Evolutionary conservation across 2,329 filamentous ascomycete genomes (phyloP).

Genomic region (Nectriaceae sp.): DNA sequence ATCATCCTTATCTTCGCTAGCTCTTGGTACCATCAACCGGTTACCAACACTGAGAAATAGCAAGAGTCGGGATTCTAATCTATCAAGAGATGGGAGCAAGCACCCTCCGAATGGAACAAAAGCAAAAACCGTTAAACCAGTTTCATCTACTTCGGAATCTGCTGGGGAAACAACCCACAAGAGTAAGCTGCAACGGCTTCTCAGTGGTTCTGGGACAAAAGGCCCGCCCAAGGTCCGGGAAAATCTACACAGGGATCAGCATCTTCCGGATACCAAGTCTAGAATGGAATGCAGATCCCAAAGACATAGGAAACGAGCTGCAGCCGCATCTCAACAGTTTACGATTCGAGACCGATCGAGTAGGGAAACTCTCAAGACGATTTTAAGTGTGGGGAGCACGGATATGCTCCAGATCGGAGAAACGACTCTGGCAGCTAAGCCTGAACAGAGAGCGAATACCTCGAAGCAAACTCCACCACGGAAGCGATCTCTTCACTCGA

Average conservation of each 20-base stretch:
- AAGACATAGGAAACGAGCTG: too few relatives aligned
- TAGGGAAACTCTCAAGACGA: slow-evolving; percentile 51
- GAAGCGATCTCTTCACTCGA: slow-evolving; percentile 2
- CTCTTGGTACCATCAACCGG: slow-evolving; percentile 15
- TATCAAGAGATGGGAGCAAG: too few relatives aligned
- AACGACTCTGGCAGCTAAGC: neutral
- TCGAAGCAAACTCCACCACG: neutral
- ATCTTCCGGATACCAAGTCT: too few relatives aligned
- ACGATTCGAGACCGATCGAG: slow-evolving; percentile 42
- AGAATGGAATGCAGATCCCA: too few relatives aligned
- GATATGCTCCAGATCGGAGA: slow-evolving; percentile 27
- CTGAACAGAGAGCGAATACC: neutral
- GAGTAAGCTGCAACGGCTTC: slow-evolving; percentile 19
- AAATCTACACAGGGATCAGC: too few relatives aligned
- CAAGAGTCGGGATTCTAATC: slow-evolving; percentile 20
- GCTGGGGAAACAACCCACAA: slow-evolving; percentile 2
- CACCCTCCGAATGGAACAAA: too few relatives aligned
- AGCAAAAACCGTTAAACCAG: too few relatives aligned
- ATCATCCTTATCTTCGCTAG: slow-evolving; percentile 20
- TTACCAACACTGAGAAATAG: slow-evolving; percentile 21
- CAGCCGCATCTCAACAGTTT: slow-evolving; percentile 38
- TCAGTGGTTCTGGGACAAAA: slow-evolving; percentile 20
- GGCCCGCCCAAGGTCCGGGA: slow-evolving; percentile 18
- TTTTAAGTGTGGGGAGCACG: slow-evolving; percentile 51
- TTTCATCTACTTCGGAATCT: neutral